These are phyloP conservation scores for Capillidium heterosporum DNA, from an alignment of 371 early-diverging fungal species.

Conservation along the genomic window DNA sequence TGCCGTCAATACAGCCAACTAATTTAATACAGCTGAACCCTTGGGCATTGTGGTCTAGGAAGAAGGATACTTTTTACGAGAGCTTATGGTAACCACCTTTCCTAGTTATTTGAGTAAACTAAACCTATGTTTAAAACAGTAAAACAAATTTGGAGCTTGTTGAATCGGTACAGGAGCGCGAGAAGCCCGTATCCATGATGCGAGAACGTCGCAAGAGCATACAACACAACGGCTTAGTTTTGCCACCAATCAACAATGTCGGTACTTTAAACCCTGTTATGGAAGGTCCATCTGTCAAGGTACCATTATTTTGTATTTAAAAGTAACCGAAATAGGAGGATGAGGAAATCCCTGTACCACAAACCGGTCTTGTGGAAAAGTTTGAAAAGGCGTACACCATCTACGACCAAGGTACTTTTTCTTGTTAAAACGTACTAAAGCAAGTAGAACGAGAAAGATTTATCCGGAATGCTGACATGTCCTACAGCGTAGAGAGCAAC, in stretches of 20 bases:
- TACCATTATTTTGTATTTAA: background rate
- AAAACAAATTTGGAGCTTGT: conserved; percentile 1
- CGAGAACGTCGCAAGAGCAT: conserved; percentile 4
- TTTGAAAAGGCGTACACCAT: background rate
- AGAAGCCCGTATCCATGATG: background rate
- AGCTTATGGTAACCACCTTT: conserved; percentile 2
- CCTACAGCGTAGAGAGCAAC: background rate
- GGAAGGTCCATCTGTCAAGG: background rate
- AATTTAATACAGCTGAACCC: background rate
- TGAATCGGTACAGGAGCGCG: conserved; percentile 1
- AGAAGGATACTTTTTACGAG: conserved; percentile 5
- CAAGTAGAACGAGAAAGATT: background rate
- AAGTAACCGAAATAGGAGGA: background rate
- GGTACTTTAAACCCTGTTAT: background rate
- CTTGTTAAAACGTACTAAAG: background rate
- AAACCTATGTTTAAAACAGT: background rate
- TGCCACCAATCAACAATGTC: conserved; percentile 3
- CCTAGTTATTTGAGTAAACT: background rate
- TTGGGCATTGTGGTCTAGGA: conserved; percentile 6
- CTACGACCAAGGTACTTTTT: conserved; percentile 3
- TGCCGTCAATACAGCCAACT: background rate
- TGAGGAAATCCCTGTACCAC: background rate
- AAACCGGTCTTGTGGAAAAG: background rate
- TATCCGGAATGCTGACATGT: background rate
- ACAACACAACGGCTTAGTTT: conserved; percentile 1